Evolutionary conservation across 1,284 basidiomycete species (phyloP), one percentile per base, ranked within the genome.

Genomic region (Chalciporus sp.): DNA sequence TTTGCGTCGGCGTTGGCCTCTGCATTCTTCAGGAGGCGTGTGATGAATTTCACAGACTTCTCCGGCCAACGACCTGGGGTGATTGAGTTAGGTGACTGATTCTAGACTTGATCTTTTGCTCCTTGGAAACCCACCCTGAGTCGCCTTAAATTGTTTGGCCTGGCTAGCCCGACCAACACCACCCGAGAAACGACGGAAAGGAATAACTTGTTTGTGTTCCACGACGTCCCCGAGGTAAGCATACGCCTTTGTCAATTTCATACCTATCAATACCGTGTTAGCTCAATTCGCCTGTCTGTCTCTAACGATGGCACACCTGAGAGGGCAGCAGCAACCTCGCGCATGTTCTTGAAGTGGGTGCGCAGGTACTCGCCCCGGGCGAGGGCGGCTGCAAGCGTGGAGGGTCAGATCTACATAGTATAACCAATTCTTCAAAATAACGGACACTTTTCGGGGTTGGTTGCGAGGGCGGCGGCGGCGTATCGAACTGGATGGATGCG

Each of bases 321-420:
- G 61, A 95, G 80, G 63, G 89, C 92, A 66, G 92, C 92, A 52
- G 88, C 90, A 55, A 96, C 94, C 77, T 94, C 94, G 67, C 95
- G 92, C 87, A 98, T 98, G 87, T 99, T 99, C 91, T 99, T 99
- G 88, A 98, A 99, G 83, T 99, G 97, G 57, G 96, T 97, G 68
- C 95, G 92, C 72, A 98, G 87, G 84, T 98, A 97, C 81, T 95
- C 91, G 70, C 95, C 95, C 71, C 92, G 90, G 60, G 95, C 92
- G 72, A 85, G 90, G 69, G 94, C 88, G 74, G 92, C 93, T 95
- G 70, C 51, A 61, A 9, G 35, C 2, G 31, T 33, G 56, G 41
- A 61, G 7, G 9, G n/a, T 58, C 55, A 62, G 58, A 60, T 58
- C 43, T 43, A 42, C 8, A 19, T 0, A 6, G 42, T 37, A 29